Conservation (phyloP, 805 yeast genomes). For the Cyberlindnera meyerae region DNA sequence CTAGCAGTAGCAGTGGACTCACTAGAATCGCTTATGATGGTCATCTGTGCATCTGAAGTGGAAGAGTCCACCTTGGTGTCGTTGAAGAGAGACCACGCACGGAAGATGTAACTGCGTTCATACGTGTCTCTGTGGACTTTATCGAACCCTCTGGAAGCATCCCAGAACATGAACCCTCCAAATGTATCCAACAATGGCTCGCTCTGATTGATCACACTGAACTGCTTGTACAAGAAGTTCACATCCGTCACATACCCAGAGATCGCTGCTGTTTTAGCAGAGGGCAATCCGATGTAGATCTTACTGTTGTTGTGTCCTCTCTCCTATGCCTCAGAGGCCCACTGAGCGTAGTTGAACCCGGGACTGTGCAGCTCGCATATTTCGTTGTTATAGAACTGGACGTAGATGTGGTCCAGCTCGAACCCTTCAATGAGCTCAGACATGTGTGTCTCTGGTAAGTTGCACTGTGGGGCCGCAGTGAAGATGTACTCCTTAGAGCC, state of each 20-base stretch:
- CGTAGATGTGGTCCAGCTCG: constrained; percentile 59
- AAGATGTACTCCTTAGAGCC: constrained; percentile 50
- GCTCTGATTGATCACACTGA: constrained; percentile 16
- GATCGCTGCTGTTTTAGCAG: constrained; percentile 45
- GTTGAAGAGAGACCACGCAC: constrained; percentile 20
- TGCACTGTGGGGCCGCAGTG: constrained; percentile 81
- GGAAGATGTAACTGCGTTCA: constrained; percentile 20
- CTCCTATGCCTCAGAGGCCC: constrained; percentile 32
- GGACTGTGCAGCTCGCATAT: constrained; percentile 38
- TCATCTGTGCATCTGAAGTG: constrained; percentile 14
- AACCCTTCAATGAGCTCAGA: constrained; percentile 46
- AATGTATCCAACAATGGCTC: constrained; percentile 33
- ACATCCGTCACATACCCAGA: constrained; percentile 48
- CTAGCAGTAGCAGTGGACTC: not conserved
- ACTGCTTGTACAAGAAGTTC: constrained; percentile 28
- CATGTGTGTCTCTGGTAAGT: constrained; percentile 56
- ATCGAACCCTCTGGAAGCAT: constrained; percentile 68
- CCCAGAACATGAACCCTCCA: constrained; percentile 92
- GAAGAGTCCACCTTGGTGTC: constrained; percentile 2
- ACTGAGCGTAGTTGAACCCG: constrained; percentile 47
- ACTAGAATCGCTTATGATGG: not conserved
- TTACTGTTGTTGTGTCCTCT: constrained; percentile 41
- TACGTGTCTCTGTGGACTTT: constrained; percentile 32
- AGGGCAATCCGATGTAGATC: constrained; percentile 63
- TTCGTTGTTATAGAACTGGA: constrained; percentile 71